A percentile compares a stretch with the other conserved stretches of the same genome.
Conservation (phyloP, 169 alveolate genomes). For the Plasmodium knowlesi region DNA sequence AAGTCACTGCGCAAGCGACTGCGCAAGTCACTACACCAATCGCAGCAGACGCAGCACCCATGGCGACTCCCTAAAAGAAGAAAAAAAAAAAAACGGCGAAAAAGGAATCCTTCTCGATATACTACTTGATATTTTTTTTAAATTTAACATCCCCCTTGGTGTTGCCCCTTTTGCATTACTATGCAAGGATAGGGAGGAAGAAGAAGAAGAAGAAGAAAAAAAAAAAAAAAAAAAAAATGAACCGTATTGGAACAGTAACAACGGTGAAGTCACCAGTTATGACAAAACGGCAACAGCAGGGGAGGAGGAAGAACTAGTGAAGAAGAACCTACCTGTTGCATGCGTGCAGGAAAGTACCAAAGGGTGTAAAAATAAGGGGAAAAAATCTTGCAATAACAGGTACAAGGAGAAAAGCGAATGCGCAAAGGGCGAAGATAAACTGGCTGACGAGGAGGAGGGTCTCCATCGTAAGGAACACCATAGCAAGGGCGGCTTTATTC, state of each 20-base stretch:
- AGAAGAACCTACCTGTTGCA: not conserved
- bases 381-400: not conserved
- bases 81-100: not conserved
- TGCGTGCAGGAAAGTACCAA: not conserved
- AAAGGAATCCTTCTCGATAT: not conserved
- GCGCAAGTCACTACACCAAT: not conserved
- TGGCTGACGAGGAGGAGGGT: not conserved
- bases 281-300: not conserved
- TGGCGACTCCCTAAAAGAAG: not conserved
- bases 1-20: not conserved
- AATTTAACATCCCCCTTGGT: not conserved
- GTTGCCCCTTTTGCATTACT: not conserved
- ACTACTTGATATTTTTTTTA: not conserved
- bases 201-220: not conserved
- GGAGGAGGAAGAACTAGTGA: not conserved
- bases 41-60: slow-evolving; percentile 2
- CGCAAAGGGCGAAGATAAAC: not conserved
- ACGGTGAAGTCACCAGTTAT: not conserved
- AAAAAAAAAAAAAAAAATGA: not conserved
- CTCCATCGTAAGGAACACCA: not conserved
- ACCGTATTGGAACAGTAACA: not conserved
- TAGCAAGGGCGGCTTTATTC: not conserved
- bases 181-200: not conserved
- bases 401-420: not conserved
- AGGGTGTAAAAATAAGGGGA: not conserved